A percentile compares a stretch with the other conserved stretches of the same genome.
Evolutionary conservation across 306 rosid species (phyloP).

Genomic region (Astragalus membranaceus): DNA sequence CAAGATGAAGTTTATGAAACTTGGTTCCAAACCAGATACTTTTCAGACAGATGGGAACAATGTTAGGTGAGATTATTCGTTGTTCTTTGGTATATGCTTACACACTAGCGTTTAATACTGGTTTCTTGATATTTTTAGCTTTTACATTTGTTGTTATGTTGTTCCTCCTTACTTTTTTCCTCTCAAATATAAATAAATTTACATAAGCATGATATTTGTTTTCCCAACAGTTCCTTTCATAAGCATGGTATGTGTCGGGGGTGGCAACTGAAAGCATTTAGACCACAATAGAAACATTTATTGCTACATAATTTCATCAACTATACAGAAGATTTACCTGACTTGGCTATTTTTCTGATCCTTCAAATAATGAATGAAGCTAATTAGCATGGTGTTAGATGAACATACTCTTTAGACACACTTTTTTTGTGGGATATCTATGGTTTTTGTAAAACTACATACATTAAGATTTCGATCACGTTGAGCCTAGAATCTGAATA

Average conservation of each 20-base stretch:
- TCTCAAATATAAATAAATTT: not conserved
- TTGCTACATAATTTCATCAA: too few relatives aligned
- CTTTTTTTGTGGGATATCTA: not conserved
- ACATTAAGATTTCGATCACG: not conserved
- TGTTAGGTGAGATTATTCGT: conserved; percentile 62
- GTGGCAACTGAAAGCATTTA: not conserved
- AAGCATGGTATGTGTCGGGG: not conserved
- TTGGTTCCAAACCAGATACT: conserved; percentile 93
- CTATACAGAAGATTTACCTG: too few relatives aligned
- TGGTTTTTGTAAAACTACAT: not conserved
- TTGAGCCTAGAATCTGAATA: not conserved
- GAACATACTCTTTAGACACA: too few relatives aligned
- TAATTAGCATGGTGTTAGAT: too few relatives aligned
- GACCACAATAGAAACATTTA: too few relatives aligned
- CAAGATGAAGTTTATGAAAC: conserved; percentile 98
- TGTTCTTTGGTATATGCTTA: conserved; percentile 3
- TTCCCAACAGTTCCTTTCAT: not conserved
- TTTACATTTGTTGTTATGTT: not conserved
- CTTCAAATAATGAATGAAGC: too few relatives aligned
- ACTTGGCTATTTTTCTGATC: too few relatives aligned
- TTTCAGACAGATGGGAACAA: conserved; percentile 76
- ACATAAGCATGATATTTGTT: not conserved
- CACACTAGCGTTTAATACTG: conserved; percentile 15
- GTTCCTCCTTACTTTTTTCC: not conserved
- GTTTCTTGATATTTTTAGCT: not conserved